Evolutionary conservation across 352 stramenopile species (phyloP).

Genomic region (Phytophthora macrochlamydospora): DNA sequence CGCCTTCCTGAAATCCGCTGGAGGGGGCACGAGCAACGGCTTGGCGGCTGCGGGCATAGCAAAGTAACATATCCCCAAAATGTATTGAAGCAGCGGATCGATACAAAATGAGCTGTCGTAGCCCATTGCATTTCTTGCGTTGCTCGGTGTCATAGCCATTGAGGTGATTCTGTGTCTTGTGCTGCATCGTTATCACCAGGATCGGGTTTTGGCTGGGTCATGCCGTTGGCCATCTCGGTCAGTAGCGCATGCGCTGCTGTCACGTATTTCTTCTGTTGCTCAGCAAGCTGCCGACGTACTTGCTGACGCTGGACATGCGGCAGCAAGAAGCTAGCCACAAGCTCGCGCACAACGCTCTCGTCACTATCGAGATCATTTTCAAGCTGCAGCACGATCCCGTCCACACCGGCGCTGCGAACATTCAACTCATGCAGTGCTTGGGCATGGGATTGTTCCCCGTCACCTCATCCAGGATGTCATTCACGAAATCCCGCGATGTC

Average conservation of each 20-base stretch:
- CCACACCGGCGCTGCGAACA: conserved; percentile 47
- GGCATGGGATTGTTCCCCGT: conserved; percentile 52
- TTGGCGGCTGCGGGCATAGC: conserved; percentile 5
- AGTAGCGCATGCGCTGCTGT: conserved; percentile 66
- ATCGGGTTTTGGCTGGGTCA: conserved; percentile 18
- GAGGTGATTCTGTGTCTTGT: conserved; percentile 9
- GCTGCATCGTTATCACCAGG: neutral
- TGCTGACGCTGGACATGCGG: conserved; percentile 75
- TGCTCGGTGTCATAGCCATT: neutral
- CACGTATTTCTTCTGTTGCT: conserved; percentile 73
- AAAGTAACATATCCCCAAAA: conserved; percentile 4
- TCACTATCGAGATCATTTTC: conserved; percentile 56
- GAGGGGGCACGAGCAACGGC: conserved; percentile 46
- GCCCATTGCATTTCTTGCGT: neutral
- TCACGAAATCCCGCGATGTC: conserved; percentile 72
- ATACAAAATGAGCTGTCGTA: neutral
- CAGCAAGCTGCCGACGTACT: conserved; percentile 58
- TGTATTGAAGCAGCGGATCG: neutral
- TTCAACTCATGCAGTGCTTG: conserved; percentile 61
- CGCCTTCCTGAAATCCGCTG: conserved; percentile 91
- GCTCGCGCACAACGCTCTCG: conserved; percentile 70
- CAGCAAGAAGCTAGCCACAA: conserved; percentile 84
- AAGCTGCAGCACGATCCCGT: conserved; percentile 56
- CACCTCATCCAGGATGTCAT: conserved; percentile 68
- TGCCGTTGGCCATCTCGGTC: conserved; percentile 38